phyloP scores from a whole-genome alignment of 192 early-diverging fungal species.

The Tieghemiomyces parasiticus region DNA sequence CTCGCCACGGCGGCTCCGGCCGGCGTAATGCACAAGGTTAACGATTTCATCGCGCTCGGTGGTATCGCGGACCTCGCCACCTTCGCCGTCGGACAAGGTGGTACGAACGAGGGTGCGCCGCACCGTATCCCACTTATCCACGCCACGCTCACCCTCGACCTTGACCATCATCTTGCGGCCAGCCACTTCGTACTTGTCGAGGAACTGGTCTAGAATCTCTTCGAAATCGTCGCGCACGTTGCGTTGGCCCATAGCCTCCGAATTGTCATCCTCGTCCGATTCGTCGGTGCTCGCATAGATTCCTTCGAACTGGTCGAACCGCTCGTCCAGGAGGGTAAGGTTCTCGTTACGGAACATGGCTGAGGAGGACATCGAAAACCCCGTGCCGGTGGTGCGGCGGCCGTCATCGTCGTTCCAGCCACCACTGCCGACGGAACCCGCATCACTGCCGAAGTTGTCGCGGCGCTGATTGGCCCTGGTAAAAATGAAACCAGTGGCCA shows the following conservation, averaged over 20 bases:
- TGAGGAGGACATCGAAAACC: slow-evolving; percentile 84
- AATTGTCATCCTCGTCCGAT: slow-evolving; percentile 37
- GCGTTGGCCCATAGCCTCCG: slow-evolving; percentile 30
- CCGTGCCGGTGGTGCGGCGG: slow-evolving; percentile 29
- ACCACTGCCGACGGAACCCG: slow-evolving; percentile 14
- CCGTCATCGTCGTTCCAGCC: no score
- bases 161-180: slow-evolving; percentile 48
- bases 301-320: slow-evolving; percentile 66
- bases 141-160: slow-evolving; percentile 43
- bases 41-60: no score
- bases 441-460: slow-evolving; percentile 12
- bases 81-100: slow-evolving; percentile 16
- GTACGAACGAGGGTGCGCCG: slow-evolving; percentile 33
- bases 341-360: slow-evolving; percentile 87
- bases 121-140: slow-evolving; percentile 42
- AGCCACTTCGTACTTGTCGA: slow-evolving; percentile 61
- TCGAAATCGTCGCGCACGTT: slow-evolving; percentile 60
- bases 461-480: not conserved
- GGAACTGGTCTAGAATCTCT: slow-evolving; percentile 54
- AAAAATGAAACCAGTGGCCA: slow-evolving; percentile 11
- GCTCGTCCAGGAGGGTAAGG: slow-evolving; percentile 81
- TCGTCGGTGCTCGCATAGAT: slow-evolving; percentile 27
- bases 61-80: slow-evolving; percentile 22
- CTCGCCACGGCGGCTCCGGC: slow-evolving; percentile 20
- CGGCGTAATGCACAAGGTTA: no score